Evolutionary conservation across 306 rosid species (phyloP).

Genomic region (Ceratonia siliqua): DNA sequence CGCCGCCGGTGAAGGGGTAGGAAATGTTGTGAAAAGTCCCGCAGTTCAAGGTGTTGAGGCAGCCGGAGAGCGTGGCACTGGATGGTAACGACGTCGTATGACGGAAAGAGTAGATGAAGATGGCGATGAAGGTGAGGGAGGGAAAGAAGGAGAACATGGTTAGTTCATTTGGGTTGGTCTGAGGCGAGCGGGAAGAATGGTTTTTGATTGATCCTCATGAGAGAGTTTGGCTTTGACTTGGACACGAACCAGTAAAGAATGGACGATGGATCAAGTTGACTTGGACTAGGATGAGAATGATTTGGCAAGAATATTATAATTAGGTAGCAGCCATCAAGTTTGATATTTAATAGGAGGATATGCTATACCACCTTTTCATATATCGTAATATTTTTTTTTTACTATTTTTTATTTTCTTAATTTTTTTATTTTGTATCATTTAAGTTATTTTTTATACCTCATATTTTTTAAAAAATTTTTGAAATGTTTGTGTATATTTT

Average conservation of each 20-base stretch:
- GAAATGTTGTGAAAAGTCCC: constrained; percentile 46
- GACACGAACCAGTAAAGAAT: neutral
- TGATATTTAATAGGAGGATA: too few species aligned
- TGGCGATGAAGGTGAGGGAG: neutral
- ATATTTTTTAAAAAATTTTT: too few species aligned
- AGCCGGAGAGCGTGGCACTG: constrained; percentile 33
- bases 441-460: too few species aligned
- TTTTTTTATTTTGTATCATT: too few species aligned
- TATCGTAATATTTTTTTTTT: too few species aligned
- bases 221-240: constrained; percentile 7
- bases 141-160: constrained; percentile 20
- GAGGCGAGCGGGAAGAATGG: neutral
- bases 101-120: constrained; percentile 23
- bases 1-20: constrained; percentile 60
- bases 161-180: constrained; percentile 17
- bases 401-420: too few species aligned
- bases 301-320: too few species aligned
- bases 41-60: constrained; percentile 57
- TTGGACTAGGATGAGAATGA: constrained; percentile 28
- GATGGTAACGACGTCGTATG: constrained; percentile 40
- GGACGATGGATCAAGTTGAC: constrained; percentile 38
- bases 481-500: too few species aligned
- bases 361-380: too few species aligned
- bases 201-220: neutral
- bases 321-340: constrained; percentile 20